These are phyloP conservation scores for Pseudoneurospora amorphoporcata DNA, from an alignment of 495 filamentous ascomycete species.

Conservation along the genomic window DNA sequence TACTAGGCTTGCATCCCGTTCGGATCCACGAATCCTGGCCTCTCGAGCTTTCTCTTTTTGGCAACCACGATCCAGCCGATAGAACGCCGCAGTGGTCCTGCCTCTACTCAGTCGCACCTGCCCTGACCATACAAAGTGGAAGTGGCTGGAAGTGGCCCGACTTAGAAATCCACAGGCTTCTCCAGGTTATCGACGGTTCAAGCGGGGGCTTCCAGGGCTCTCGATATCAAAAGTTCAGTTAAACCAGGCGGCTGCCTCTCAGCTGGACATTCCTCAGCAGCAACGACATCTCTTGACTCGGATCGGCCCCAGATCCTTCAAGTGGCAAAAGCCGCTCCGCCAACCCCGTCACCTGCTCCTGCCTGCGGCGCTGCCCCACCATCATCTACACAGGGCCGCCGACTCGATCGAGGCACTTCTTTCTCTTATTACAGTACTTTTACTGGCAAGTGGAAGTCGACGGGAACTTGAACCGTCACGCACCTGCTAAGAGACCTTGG, in stretches of 20 bases:
- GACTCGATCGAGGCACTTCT: not conserved
- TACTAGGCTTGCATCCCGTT: not conserved
- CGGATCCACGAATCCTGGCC: not conserved
- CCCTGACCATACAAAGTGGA: not conserved
- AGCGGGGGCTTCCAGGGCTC: not conserved
- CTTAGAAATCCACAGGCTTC: not conserved
- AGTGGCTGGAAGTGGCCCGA: not conserved
- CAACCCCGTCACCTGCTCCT: constrained; percentile 14
- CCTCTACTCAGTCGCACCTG: not conserved
- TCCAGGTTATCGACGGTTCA: not conserved
- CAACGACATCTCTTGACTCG: constrained; percentile 4
- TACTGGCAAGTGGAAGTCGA: not conserved
- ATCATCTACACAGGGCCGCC: not conserved
- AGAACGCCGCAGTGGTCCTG: not conserved
- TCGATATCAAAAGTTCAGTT: not conserved
- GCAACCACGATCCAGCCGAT: not conserved
- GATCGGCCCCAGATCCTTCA: constrained; percentile 1
- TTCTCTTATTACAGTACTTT: not conserved
- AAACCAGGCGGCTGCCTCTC: not conserved
- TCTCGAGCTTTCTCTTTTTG: not conserved
- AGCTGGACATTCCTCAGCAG: not conserved
- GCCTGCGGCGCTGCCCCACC: constrained; percentile 6
- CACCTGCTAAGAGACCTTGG: not conserved
- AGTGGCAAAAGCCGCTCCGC: constrained; percentile 13
- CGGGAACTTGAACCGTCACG: not conserved